These are phyloP conservation scores for Pseudopithomyces maydicus DNA, from an alignment of 2,329 filamentous ascomycete species.

Conservation along the genomic window DNA sequence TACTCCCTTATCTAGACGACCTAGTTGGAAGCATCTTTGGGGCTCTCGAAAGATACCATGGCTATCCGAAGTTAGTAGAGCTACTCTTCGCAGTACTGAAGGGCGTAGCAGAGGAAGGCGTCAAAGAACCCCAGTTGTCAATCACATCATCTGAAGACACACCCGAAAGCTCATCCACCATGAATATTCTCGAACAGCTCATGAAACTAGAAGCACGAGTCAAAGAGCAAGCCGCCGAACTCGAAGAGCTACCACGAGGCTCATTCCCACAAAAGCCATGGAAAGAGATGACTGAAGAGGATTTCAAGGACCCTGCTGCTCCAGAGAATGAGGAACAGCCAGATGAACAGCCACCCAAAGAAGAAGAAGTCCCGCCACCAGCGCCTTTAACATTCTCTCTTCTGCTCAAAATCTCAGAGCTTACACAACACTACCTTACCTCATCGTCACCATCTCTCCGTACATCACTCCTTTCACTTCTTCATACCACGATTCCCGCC, in stretches of 20 bases:
- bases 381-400: constrained; percentile 78
- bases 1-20: constrained; percentile 91
- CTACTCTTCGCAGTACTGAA: constrained; percentile 81
- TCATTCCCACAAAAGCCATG: constrained; percentile 40
- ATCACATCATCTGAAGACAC: constrained; percentile 26
- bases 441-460: constrained; percentile 81
- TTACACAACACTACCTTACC: constrained; percentile 90
- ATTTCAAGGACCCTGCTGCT: constrained; percentile 37
- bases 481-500: constrained; percentile 72
- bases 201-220: constrained; percentile 42
- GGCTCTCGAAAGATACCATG: constrained; percentile 92
- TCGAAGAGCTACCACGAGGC: constrained; percentile 17
- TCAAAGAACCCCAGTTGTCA: constrained; percentile 59
- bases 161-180: neutral
- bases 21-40: constrained; percentile 89
- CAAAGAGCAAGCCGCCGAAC: constrained; percentile 28
- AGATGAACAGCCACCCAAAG: constrained; percentile 54
- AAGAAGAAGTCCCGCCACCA: constrained; percentile 64
- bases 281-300: constrained; percentile 41
- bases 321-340: constrained; percentile 33
- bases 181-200: constrained; percentile 32
- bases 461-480: constrained; percentile 75
- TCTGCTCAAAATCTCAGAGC: constrained; percentile 77
- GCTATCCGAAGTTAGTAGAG: constrained; percentile 85
- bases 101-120: constrained; percentile 82